phyloP scores from a whole-genome alignment of 768 basidiomycete species.

The Suillus decipiens region DNA sequence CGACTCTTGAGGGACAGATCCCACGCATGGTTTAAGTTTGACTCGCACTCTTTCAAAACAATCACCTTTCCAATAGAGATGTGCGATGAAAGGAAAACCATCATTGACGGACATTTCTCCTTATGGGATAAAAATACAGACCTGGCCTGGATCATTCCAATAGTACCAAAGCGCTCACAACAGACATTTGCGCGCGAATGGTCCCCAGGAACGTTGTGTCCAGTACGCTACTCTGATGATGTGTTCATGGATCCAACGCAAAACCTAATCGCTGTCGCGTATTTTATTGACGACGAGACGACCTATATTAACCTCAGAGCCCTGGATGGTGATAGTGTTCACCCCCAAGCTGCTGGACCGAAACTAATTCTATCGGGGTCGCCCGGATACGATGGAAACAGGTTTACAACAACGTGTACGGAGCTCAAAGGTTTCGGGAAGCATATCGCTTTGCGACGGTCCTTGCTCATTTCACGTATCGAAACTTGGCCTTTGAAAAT shows the following conservation, averaged over 20 bases:
- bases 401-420: neutral
- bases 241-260: neutral
- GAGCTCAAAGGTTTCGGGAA: neutral
- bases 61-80: neutral
- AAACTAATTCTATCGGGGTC: neutral
- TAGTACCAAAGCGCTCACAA: neutral
- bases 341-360: neutral
- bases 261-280: neutral
- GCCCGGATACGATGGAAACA: neutral
- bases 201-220: neutral
- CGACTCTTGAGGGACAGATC: conserved; percentile 1
- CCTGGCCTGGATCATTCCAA: neutral
- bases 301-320: conserved; percentile 1
- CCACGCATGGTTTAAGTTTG: neutral
- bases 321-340: neutral
- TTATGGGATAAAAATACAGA: neutral
- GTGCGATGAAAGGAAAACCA: neutral
- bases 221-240: neutral
- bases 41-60: neutral
- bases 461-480: neutral
- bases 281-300: neutral
- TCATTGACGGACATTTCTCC: neutral
- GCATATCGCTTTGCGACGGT: conserved; percentile 1
- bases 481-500: neutral
- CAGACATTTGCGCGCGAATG: neutral